Percentiles rank a stretch among this genome's conserved stretches.
Conservation (phyloP, 352 stramenopile species). For the Thraustochytrium sp. region DNA sequence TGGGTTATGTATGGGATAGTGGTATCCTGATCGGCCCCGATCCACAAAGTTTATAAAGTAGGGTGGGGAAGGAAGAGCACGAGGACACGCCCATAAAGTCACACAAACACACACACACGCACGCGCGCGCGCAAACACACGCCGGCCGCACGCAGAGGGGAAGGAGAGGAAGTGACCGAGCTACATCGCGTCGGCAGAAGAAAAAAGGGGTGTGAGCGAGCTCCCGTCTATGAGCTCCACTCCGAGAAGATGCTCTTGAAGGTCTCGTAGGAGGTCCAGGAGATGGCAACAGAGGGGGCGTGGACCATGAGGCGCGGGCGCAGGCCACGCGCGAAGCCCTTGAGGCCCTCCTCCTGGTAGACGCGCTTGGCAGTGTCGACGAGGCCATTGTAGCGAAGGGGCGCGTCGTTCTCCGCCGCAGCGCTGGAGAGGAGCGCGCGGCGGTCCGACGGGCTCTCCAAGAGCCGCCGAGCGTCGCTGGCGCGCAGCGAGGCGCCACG, state of each 20-base stretch:
- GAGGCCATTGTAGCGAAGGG: constrained; percentile 32
- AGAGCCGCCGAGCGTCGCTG: neutral
- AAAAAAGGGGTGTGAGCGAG: neutral
- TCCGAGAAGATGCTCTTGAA: constrained; percentile 55
- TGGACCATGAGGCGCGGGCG: constrained; percentile 87
- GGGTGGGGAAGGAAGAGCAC: too few species aligned
- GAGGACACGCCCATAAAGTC: too few species aligned
- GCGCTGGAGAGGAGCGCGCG: neutral
- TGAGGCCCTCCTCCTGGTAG: constrained; percentile 75
- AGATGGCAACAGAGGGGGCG: constrained; percentile 94
- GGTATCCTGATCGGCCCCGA: too few species aligned
- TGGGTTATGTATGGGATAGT: too few species aligned
- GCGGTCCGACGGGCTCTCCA: neutral
- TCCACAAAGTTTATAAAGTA: too few species aligned
- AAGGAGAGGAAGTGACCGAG: neutral
- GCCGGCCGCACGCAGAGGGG: neutral
- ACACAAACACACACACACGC: too few species aligned
- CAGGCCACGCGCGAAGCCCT: constrained; percentile 87
- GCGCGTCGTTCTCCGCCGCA: too few species aligned
- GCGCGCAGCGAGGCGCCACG: too few species aligned
- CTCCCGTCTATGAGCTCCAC: neutral
- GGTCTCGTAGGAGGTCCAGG: constrained; percentile 98
- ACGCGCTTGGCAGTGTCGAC: constrained; percentile 67
- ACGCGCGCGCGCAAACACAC: neutral
- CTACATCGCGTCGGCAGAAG: neutral